Base-by-base conservation (phyloP, 2,329 filamentous ascomycete genomes). In the Canariomyces notabilis region DNA sequence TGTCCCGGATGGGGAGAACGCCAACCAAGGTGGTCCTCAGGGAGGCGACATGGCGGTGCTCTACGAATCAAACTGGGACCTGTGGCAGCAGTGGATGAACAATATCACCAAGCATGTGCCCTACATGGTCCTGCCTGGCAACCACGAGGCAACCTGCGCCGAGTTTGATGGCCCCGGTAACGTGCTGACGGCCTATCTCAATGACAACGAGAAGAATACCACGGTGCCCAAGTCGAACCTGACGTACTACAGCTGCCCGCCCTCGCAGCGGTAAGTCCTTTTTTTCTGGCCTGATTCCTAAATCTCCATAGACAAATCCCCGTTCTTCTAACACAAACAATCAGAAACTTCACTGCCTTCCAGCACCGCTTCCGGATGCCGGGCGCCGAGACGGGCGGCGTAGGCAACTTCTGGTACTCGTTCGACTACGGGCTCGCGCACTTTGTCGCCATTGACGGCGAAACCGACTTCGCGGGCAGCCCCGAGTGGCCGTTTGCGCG, bases 341-440 rank as follows among this genome's bases (percentile, higher is more conserved):
- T n/a, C n/a, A 72, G 67, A 53, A 82, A 82, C 61, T 82, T 81
- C 59, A 80, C 76, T 4, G 77, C 79, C 49, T 80, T 76, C 61
- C n/a, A 69, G 74, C 66, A 73, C 51, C 72, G 77, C 21, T 81
- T 77, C 56, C n/a, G 71, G 72, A 11, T 56, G 64, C 11, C 75
- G 70, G 15, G 75, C 78, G 72, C 74, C 76, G 69, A 68, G 53
- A 76, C 76, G 2, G 54, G 59, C 18, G 19, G 58, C 32, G 64
- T 76, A 7, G 64, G 74, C 4, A 67, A 72, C n/a, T 78, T 79
- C 56, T 80, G 76, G 76, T 80, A 77, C 63, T 76, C 73, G 0
- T 80, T 79, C 56, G 76, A 80, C 49, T 78, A 80, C 58, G 76
- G 76, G 49, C 74, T 78, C 72, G 68, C 65, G 1, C 76, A 80